Evolutionary conservation across 441 rosid genomes (phyloP), one percentile per base, ranked within the genome.

Genomic region (Pelargonium fulgidum): DNA sequence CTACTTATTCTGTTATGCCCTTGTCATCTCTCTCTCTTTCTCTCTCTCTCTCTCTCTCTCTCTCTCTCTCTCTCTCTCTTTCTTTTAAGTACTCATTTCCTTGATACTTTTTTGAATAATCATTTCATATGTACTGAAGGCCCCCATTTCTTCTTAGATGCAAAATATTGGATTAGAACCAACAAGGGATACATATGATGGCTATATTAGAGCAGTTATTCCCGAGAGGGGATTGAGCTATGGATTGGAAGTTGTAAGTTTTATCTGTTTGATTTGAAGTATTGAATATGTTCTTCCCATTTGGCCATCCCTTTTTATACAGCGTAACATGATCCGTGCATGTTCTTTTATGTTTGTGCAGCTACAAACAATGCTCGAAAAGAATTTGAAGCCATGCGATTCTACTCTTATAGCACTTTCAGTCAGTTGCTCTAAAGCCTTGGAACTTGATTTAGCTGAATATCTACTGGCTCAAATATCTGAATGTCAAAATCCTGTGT

Each of bases 381-480:
- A 65, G 58, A 76, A 68, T 50, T 65, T 71, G 75, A 64, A 68
- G 72, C 79, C 79, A 69, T 39, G 19, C 52, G 65, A 71, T 33
- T 54, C 70, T 19, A 76, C 79, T 29, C 66, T 71, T 41, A 75
- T 69, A 50, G 39, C 72, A 54, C 50, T 76, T 65, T 71, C 79
- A 54, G 41, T 67, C 44, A 59, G 48, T 45, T 76, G 79, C 72
- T 71, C 70, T 20, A 50, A 16, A 56, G 89, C 79, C 65, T 74
- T 84, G 69, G 91, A 92, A 73, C 85, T 90, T 72, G 94, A 94
- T 83, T 76, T 86, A 66, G 97, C 97, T 62, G 95, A 94, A 81
- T 72, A 73, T 73, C 79, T 94, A 10, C 75, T 92, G 83, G 78
- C 83, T 78, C 86, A 82, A 79, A 74, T 91, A 70, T 82, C 88